These are phyloP conservation scores for Linderniella brevidens DNA, from an alignment of 257 asterid genomes.

Conservation along the genomic window DNA sequence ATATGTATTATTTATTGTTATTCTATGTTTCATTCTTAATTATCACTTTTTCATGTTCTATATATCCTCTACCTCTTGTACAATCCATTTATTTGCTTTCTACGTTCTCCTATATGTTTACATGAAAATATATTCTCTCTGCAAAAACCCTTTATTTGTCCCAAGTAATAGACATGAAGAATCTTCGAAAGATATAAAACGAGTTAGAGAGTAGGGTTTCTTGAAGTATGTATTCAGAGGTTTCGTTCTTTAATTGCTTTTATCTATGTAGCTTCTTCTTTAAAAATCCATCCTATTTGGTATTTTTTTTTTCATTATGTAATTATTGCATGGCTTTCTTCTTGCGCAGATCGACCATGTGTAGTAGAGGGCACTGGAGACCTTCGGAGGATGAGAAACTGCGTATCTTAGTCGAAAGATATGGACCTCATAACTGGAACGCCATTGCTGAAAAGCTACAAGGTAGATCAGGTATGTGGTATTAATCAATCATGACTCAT, in stretches of 20 bases:
- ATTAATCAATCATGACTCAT: neutral
- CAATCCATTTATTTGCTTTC: neutral
- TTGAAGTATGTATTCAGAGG: no score
- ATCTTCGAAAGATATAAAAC: no score
- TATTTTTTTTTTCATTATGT: neutral
- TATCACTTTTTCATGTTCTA: neutral
- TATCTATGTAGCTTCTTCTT: no score
- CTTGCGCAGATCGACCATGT: conserved; percentile 13
- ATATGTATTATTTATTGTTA: no score
- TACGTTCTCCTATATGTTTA: neutral
- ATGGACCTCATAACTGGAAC: conserved; percentile 98
- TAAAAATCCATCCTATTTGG: neutral
- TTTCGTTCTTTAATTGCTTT: no score
- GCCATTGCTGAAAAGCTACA: conserved; percentile 76
- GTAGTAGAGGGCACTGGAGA: conserved; percentile 96
- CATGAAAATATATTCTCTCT: neutral
- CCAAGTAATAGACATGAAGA: no score
- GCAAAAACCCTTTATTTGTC: no score
- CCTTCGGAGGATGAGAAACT: conserved; percentile 88
- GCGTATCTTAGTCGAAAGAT: conserved; percentile 49
- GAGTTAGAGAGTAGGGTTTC: no score
- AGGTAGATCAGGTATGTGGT: conserved; percentile 64
- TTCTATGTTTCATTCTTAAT: conserved; percentile 3
- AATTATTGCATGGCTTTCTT: neutral
- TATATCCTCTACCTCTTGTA: neutral